Base-by-base conservation (phyloP, 2,329 filamentous ascomycete genomes). In the Raffaelea deltoideospora region DNA sequence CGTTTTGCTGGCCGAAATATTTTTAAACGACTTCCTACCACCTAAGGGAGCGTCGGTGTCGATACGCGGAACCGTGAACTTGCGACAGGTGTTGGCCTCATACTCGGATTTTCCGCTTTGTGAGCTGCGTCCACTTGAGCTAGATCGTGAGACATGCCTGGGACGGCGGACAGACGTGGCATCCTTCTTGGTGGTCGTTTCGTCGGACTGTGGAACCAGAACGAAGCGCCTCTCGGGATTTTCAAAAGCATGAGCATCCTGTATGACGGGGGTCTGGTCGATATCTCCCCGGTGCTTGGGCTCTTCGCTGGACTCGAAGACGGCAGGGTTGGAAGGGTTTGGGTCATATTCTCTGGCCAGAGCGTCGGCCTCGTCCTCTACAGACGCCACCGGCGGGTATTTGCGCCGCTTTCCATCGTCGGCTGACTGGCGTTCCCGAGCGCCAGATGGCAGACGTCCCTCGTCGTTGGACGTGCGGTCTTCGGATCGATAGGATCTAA, bases 151-250 rank as follows among this genome's bases (percentile, higher is more conserved):
- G n/a, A n/a, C n/a, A n/a, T n/a, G n/a, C n/a, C n/a, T n/a, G n/a
- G n/a, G n/a, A n/a, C n/a, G n/a, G n/a, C n/a, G n/a, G n/a, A n/a
- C n/a, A n/a, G n/a, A n/a, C n/a, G n/a, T n/a, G n/a, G n/a, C n/a
- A n/a, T n/a, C n/a, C 39, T 26, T 44, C 18, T 15, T 34, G 33
- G 22, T 30, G 24, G 37, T 15, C 27, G 24, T 35, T n/a, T 42
- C 23, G 31, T 46, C 47, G 11, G 48, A 41, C 27, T 55, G 56
- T 13, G 56, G 56, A 28, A 79, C 56, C 27, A 79, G 55, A 9
- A 81, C 72, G 46, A 78, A 83, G 28, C 77, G 69, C 27, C 72
- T 66, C 50, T 84, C 79, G 5, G 67, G 64, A 45, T 73, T 74
- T 47, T 65, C 52, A n/a, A n/a, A n/a, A n/a, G n/a, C 38, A 78